Percentiles rank a stretch among this genome's conserved stretches.
Conservation (phyloP, 768 basidiomycete genomes). For the Naganishia randhawae region DNA sequence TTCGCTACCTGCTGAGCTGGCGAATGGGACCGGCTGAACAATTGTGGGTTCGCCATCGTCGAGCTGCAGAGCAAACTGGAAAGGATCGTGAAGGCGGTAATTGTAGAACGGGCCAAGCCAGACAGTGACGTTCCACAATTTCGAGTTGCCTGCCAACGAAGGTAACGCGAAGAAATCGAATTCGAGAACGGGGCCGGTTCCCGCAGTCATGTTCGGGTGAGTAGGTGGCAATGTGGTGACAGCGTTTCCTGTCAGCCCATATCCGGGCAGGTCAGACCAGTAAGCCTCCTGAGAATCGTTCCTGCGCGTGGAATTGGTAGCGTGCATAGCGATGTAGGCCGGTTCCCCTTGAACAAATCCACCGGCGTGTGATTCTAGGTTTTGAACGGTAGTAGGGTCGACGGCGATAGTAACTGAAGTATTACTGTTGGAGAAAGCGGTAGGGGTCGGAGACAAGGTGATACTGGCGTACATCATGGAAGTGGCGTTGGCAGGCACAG, state of each 20-base stretch:
- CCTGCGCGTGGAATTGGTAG: constrained; percentile 59
- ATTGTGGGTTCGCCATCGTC: constrained; percentile 32
- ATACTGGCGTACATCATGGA: constrained; percentile 20
- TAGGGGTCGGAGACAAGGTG: constrained; percentile 26
- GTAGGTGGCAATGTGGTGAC: constrained; percentile 62
- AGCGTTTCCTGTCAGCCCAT: constrained; percentile 62
- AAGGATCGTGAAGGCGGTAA: constrained; percentile 33
- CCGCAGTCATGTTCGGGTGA: constrained; percentile 60
- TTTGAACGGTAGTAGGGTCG: constrained; percentile 20
- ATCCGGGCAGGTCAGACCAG: constrained; percentile 62
- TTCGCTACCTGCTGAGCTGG: constrained; percentile 33
- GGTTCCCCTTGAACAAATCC: constrained; percentile 63
- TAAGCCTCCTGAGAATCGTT: constrained; percentile 57
- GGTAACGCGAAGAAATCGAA: constrained; percentile 51
- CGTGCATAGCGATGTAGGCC: constrained; percentile 65
- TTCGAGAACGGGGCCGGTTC: constrained; percentile 63
- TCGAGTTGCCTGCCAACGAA: constrained; percentile 18
- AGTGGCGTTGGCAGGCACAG: constrained; percentile 38
- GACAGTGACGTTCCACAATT: constrained; percentile 23
- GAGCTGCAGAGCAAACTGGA: constrained; percentile 39
- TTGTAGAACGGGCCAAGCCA: constrained; percentile 39
- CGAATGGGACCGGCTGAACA: constrained; percentile 34
- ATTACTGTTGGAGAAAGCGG: constrained; percentile 11
- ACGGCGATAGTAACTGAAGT: constrained; percentile 36
- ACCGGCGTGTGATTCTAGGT: constrained; percentile 27